phyloP scores from a whole-genome alignment of 169 alveolate species.

The Fabrea salina region DNA sequence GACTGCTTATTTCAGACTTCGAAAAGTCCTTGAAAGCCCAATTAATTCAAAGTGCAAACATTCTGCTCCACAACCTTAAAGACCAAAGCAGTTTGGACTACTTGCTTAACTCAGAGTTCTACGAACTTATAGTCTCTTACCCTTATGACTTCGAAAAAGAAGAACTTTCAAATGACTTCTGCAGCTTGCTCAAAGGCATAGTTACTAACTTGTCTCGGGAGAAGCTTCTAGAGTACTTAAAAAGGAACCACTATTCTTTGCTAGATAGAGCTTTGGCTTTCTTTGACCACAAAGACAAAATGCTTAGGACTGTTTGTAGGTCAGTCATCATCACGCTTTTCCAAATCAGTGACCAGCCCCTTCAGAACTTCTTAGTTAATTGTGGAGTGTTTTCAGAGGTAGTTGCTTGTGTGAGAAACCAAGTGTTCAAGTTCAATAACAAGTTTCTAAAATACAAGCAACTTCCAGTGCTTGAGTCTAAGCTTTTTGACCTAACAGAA shows the following conservation, averaged over 20 bases:
- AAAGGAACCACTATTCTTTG: not conserved
- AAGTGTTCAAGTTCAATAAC: too few relatives aligned
- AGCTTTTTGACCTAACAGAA: too few relatives aligned
- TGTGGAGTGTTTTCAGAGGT: too few relatives aligned
- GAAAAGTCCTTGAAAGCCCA: not conserved
- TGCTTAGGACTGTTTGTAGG: slow-evolving; percentile 7
- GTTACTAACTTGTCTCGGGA: not conserved
- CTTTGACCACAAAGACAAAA: not conserved
- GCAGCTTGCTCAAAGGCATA: not conserved
- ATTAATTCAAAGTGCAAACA: not conserved
- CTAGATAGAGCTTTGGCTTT: slow-evolving; percentile 5
- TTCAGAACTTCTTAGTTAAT: too few relatives aligned
- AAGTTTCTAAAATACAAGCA: too few relatives aligned
- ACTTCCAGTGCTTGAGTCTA: too few relatives aligned
- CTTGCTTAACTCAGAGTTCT: not conserved
- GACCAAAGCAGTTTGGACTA: not conserved
- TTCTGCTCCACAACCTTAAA: slow-evolving; percentile 8
- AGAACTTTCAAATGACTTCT: not conserved
- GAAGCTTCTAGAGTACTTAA: not conserved
- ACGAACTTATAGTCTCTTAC: not conserved
- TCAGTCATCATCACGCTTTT: not conserved
- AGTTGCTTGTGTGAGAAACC: too few relatives aligned
- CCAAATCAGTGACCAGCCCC: too few relatives aligned
- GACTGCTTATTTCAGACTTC: not conserved
- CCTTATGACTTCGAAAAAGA: slow-evolving; percentile 23